Evolutionary conservation across 1,284 basidiomycete genomes (phyloP), one percentile per base, ranked within the genome.

Genomic region (Fomitopsis palustris): DNA sequence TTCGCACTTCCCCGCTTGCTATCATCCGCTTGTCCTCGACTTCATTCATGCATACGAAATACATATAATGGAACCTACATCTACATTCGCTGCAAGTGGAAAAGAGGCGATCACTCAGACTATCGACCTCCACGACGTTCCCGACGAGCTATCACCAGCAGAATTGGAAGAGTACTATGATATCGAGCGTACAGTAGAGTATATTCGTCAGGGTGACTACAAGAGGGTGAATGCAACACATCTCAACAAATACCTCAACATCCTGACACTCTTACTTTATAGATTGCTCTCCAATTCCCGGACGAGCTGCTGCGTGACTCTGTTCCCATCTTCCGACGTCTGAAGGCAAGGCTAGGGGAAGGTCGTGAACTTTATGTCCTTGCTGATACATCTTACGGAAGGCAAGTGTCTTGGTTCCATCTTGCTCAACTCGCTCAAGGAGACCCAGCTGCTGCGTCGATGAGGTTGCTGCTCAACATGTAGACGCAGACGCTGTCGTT

Each of bases 341-440:
- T 99, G 31, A 90, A 88, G 69, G 70, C 69, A 4, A 72, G 72
- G 55, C 75, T 92, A 19, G 78, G 80, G 21, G 63, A 68, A 16
- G 77, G 70, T 19, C 76, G 76, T 59, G 87, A 96, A 65, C 78
- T 95, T 27, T 98, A 96, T 70, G 90, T 98, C 5, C 82, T 98
- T 19, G 96, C 96, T 14, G 96, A 98, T 75, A 98, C 96, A 27
- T 97, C 95, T 29, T 98, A 98, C 73, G 96, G 96, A 72, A 95
- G 92, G 94, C 86, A 75, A 65, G 86, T 39, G n/a, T 58, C 19
- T 21, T 27, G 21, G 6, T 33, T 23, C 1, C 12, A 25, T 6
- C 17, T 23, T 27, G 39, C 7, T 33, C 35, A 12, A 21, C 17
- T 41, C 16, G 27, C 35, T 62, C 16, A 52, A 57, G 17, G 45